Evolutionary conservation across 1,284 basidiomycete species (phyloP), one percentile per base, ranked within the genome.

Genomic region (Leccinum pachyderme): DNA sequence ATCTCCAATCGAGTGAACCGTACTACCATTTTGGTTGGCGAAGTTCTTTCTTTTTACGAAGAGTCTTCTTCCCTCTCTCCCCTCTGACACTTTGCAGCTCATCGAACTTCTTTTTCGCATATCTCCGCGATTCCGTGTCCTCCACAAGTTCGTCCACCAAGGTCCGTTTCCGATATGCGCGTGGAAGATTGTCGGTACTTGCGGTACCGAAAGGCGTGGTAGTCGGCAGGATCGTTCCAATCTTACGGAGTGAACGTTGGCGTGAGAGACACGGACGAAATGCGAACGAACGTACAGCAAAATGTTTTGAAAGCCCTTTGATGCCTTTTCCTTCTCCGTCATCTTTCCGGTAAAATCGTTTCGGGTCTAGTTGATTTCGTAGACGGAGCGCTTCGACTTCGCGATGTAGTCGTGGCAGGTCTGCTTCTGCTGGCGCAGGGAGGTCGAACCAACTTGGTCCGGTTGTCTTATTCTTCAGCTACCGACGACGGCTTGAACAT

Each of bases 341-440:
- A 50, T 92, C 90, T 66, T 87, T 91, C 54, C 83, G 76, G 77
- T 98, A 95, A 78, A 98, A 98, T 32, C 95, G 81, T 73, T 98
- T 99, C 7, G 96, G 95, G 68, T 99, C 96, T 33, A 99, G 81
- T 54, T 95, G 89, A 69, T 96, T 96, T 47, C 91, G 86, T 51
- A 99, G 77, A 24, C 93, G 85, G 51, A 98, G 77, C 1, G 96
- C 93, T 71, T 98, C 94, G 33, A 98, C 91, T 75, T 99, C 95
- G 54, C 91, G 86, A 66, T 94, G 81, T 60, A 98, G 80, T 55
- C 89, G 83, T 32, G 93, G 91, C 6, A 95, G 77, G 57, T 94
- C 85, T 8, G 89, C 83, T 54, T 88, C 86, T 22, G 86, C 75
- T 24, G 93, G 91, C 6, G 92, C 84, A 29, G 96, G 95, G 56